phyloP scores from a whole-genome alignment of 2,329 filamentous ascomycete genomes.

The Epichloe glyceriae region DNA sequence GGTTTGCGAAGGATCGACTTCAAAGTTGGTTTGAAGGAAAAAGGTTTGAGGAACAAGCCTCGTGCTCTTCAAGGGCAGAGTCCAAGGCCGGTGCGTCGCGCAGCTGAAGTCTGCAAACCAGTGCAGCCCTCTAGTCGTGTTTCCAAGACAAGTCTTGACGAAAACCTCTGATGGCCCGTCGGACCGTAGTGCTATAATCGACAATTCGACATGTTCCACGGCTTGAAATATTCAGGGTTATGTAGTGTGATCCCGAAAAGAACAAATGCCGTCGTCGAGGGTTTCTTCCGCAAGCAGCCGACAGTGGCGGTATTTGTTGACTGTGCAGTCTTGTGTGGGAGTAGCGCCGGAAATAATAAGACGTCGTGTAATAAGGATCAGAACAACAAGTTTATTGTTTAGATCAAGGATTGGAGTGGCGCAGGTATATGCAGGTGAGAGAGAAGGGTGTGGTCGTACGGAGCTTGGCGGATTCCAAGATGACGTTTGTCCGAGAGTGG shows the following conservation, averaged over 20 bases:
- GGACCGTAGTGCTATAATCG: slow-evolving; percentile 26
- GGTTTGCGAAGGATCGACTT: background rate
- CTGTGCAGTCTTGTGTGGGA: background rate
- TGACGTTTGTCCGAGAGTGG: slow-evolving; percentile 12
- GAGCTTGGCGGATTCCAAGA: slow-evolving; percentile 13
- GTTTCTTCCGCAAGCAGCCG: background rate
- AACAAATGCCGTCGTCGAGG: background rate
- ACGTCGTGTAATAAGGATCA: background rate
- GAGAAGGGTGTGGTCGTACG: background rate
- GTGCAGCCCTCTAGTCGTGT: slow-evolving; percentile 11
- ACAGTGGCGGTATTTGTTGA: background rate
- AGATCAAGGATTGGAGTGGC: slow-evolving; percentile 2
- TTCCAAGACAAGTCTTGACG: slow-evolving; percentile 6
- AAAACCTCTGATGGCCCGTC: slow-evolving; percentile 20
- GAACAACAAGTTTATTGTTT: background rate
- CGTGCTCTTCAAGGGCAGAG: background rate
- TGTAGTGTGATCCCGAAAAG: background rate
- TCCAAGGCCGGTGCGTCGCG: slow-evolving; percentile 8
- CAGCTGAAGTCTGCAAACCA: slow-evolving; percentile 14
- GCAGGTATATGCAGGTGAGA: slow-evolving; percentile 3
- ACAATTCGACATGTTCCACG: slow-evolving; percentile 18
- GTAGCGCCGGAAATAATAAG: background rate
- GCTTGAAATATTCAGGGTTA: background rate
- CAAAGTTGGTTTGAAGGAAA: background rate
- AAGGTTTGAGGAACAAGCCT: background rate